phyloP scores from a whole-genome alignment of 1,139 yeast species.

The Sugiyamaella japonica region DNA sequence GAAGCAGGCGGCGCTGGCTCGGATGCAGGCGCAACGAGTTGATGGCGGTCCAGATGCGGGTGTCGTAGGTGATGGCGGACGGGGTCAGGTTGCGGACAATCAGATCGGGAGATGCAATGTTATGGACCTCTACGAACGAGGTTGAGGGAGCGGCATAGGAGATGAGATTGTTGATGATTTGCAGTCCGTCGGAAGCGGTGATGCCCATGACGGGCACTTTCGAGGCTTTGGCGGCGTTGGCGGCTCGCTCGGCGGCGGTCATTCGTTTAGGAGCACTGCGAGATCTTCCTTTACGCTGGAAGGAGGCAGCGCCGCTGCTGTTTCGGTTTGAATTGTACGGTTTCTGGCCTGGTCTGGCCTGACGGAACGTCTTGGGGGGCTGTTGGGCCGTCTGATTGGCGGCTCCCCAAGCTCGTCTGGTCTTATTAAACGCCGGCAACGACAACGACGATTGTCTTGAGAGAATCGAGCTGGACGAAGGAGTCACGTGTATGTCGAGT shows the following conservation, averaged over 20 bases:
- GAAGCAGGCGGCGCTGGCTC: slow-evolving; percentile 19
- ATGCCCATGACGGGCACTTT: slow-evolving; percentile 1
- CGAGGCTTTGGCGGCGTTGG: no score
- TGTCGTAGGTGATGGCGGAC: slow-evolving; percentile 29
- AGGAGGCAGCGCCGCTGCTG: neutral
- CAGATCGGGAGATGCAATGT: slow-evolving; percentile 19
- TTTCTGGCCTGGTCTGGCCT: slow-evolving; percentile 8
- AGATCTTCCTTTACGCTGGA: slow-evolving; percentile 6
- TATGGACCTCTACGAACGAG: slow-evolving; percentile 11
- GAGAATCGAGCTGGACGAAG: slow-evolving; percentile 17
- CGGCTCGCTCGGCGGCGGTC: no score
- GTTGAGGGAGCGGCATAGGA: slow-evolving; percentile 2
- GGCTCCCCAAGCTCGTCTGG: slow-evolving; percentile 15
- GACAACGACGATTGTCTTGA: neutral
- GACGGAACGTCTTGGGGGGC: slow-evolving; percentile 10
- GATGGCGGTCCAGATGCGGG: slow-evolving; percentile 30
- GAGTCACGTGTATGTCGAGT: slow-evolving; percentile 26
- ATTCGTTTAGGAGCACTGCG: neutral
- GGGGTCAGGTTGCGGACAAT: slow-evolving; percentile 24
- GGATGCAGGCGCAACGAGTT: slow-evolving; percentile 19
- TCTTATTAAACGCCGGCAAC: slow-evolving; percentile 4
- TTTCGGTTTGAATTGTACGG: slow-evolving; percentile 1
- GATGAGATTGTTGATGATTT: slow-evolving; percentile 3
- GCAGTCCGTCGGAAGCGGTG: slow-evolving; percentile 12
- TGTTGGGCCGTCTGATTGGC: slow-evolving; percentile 6